Base-by-base conservation (phyloP, 2,329 filamentous ascomycete species). In the Aspergillus fructus region DNA sequence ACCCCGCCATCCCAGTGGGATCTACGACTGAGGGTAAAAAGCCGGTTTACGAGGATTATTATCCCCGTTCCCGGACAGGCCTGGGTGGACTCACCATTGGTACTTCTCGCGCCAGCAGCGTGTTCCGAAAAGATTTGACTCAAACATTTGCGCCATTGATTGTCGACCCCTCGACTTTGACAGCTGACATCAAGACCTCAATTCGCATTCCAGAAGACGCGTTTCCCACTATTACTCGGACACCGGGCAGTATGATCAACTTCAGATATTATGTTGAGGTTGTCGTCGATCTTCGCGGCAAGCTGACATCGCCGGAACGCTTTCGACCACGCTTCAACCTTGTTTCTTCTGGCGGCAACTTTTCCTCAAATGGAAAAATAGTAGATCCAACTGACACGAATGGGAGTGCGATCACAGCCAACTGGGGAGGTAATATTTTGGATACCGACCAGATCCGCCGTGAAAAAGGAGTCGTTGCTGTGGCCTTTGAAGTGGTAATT, bases 201-300 rank as follows among this genome's bases (percentile, higher is more conserved):
- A 85, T 99, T 15, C 87, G 91, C 64, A 85, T 97, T 3, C 94
- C 94, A 0, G 91, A 96, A 62, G 91, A 96, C 68, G 87, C 87
- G 0, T 97, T 97, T 65, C 93, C 94, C 0, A 96, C 93, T 2
- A 97, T 97, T 61, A 87, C 86, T 27, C 88, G 88, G 54, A 91
- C 97, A 0, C 94, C 94, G 0, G 92, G 93, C 3, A 88, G 90
- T 34, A 94, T 97, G 87, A 94, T 99, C 63, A 92, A 88, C 66
- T 97, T 99, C 78, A 91, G 89, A 64, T 97, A 99, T 69, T 90
- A 93, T 64, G 83, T 97, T 19, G 94, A 99, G 73, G 90, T 97
- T 2, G 88, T 97, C 27, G 85, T 97, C 21, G 94, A 99, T 70
- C 81, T 97, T 0, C 93, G 94, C 47, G 93, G 93, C 39, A 94